A percentile compares a stretch with the other conserved stretches of the same genome.
Evolutionary conservation across 2,329 filamentous ascomycete species (phyloP).

Genomic region (Plenodomus biglobosus): DNA sequence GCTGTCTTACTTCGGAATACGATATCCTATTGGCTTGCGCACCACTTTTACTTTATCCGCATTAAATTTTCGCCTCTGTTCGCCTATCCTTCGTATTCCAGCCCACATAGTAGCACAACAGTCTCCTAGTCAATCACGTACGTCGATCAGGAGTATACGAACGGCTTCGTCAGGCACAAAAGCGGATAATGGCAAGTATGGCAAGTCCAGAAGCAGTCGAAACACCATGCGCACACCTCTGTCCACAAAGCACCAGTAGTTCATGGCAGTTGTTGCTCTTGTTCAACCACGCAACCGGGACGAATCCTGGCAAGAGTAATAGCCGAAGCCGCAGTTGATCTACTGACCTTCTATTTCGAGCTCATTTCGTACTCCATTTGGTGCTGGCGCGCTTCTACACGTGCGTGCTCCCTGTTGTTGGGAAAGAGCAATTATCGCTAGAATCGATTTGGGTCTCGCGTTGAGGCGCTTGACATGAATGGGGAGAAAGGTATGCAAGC

Average conservation of each 20-base stretch:
- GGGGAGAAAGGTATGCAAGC: background rate
- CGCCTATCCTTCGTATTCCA: background rate
- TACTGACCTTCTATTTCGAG: conserved; percentile 21
- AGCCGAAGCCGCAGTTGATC: conserved; percentile 21
- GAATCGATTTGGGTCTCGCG: background rate
- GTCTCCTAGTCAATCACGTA: background rate
- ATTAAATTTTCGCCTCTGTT: background rate
- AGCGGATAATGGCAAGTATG: conserved; percentile 19
- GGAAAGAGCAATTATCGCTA: conserved; percentile 8
- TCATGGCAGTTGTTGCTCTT: conserved; percentile 22
- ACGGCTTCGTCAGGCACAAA: conserved; percentile 11
- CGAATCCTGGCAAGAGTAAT: conserved; percentile 17
- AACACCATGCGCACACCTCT: conserved; percentile 13
- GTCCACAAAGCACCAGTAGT: conserved; percentile 23
- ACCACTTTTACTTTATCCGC: background rate
- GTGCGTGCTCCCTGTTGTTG: conserved; percentile 8
- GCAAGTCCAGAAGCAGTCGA: conserved; percentile 15
- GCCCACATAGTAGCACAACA: background rate
- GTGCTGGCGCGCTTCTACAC: conserved; percentile 7
- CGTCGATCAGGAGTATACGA: conserved; percentile 17
- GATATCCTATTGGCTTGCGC: background rate
- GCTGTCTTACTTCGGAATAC: background rate
- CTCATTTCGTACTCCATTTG: conserved; percentile 5
- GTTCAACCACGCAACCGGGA: conserved; percentile 33
- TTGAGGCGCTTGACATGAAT: conserved; percentile 10